Evolutionary conservation across 768 basidiomycete species (phyloP), one percentile per base, ranked within the genome.

Genomic region (Hysterangium stoloniferum): DNA sequence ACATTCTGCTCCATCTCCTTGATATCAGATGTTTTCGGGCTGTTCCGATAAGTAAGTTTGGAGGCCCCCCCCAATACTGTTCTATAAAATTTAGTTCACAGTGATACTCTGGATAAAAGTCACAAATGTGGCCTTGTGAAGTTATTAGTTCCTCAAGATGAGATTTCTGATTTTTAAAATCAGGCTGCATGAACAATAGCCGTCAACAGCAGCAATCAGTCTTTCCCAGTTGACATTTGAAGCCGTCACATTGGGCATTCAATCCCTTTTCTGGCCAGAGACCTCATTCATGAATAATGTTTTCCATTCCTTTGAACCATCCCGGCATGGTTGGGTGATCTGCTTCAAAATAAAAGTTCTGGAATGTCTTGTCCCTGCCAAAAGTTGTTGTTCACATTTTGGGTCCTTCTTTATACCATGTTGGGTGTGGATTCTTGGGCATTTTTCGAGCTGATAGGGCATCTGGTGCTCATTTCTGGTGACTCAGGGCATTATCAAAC

Each of bases 131-230:
- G n/a, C n/a, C n/a, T n/a, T n/a, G n/a, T n/a, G n/a, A n/a, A n/a
- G n/a, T n/a, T n/a, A n/a, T n/a, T n/a, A n/a, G n/a, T n/a, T n/a
- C n/a, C n/a, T n/a, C n/a, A n/a, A n/a, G n/a, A n/a, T n/a, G n/a
- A n/a, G n/a, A n/a, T n/a, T n/a, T n/a, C n/a, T n/a, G n/a, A n/a
- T n/a, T n/a, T n/a, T n/a, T n/a, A n/a, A n/a, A n/a, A n/a, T n/a
- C n/a, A n/a, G n/a, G n/a, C n/a, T n/a, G n/a, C n/a, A n/a, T n/a
- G n/a, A n/a, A n/a, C n/a, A n/a, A n/a, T n/a, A n/a, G n/a, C n/a
- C n/a, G 51, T 1, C 62, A 62, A 45, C 60, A 64, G 57, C 70
- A 73, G 55, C 71, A 71, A 24, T 51, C 20, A 1, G 53, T 53
- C 1, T 45, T 34, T 12, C 45, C 55, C 0, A 54, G 34, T 0